Base-by-base conservation (phyloP, 1,284 basidiomycete species). In the Exobasidium rhododendri region DNA sequence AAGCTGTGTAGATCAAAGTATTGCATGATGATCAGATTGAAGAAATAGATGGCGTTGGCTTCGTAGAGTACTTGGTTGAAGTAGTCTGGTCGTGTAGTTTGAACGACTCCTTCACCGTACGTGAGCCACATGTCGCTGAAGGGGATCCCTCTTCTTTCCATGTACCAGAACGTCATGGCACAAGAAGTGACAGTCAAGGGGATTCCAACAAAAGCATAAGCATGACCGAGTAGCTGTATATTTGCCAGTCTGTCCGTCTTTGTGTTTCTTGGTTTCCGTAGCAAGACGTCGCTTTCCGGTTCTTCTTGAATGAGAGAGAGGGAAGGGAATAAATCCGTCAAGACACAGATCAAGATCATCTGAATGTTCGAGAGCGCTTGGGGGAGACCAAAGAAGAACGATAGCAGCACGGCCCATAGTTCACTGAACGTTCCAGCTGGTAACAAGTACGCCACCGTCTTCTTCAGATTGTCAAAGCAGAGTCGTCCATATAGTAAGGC, bases 11-110 rank as follows among this genome's bases (percentile, higher is more conserved):
- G 56, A 59, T 74, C 71, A 46, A 56, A 86, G 83, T 85, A 88
- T 81, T 89, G 88, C 83, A 86, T 86, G 63, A 87, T 82, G 53
- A 89, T 85, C 45, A 89, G 82, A 31, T 85, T 87, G 81, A 85
- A 85, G 77, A 85, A 86, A 74, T 82, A 82, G 66, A 72, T 62
- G 44, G 65, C 54, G 61, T 75, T 63, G 11, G 65, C 74, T 44
- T 78, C 70, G 62, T 80, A 75, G 28, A 85, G 80, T 17, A 82
- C 75, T 62, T 84, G 46, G 56, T 71, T 71, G 65, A 81, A 81
- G 4, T 69, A 70, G 44, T 73, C 79, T 4, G 59, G 80, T 64
- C 58, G 56, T 20, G 13, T 10, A 56, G 59, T 56, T 75, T 55
- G 68, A 82, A 81, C 64, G 82, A 64, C 75, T 81, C 69, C 68